A percentile compares a stretch with the other conserved stretches of the same genome.
Evolutionary conservation across 2,329 filamentous ascomycete genomes (phyloP).

Genomic region (Calonectria pseudoturangicola): DNA sequence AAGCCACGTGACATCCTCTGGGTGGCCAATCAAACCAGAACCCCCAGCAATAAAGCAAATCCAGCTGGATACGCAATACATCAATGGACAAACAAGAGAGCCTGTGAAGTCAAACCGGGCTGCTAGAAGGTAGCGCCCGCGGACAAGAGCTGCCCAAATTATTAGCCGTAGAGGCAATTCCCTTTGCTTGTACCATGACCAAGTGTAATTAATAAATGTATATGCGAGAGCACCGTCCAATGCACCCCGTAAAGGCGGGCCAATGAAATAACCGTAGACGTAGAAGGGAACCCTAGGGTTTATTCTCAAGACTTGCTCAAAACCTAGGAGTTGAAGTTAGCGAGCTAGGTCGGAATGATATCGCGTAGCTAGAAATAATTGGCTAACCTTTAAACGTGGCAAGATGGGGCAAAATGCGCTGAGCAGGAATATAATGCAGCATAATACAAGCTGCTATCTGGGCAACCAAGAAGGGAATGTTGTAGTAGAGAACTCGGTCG

Average conservation of each 20-base stretch:
- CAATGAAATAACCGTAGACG: not conserved
- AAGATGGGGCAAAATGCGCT: slow-evolving; percentile 16
- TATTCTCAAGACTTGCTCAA: not conserved
- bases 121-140: not conserved
- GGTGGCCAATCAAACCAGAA: slow-evolving; percentile 5
- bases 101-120: not conserved
- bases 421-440: not conserved
- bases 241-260: not conserved
- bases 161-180: slow-evolving; percentile 21
- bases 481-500: slow-evolving; percentile 5
- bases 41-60: slow-evolving; percentile 3
- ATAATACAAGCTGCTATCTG: slow-evolving; percentile 11
- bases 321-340: not conserved
- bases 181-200: slow-evolving; percentile 25
- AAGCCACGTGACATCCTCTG: slow-evolving; percentile 34
- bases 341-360: not conserved
- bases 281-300: too few relatives aligned
- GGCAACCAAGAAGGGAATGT: not conserved
- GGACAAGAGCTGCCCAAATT: not conserved
- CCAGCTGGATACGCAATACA: not conserved
- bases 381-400: slow-evolving; percentile 24
- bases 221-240: not conserved
- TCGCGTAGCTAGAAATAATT: not conserved
- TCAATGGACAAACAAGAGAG: not conserved
- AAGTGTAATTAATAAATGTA: slow-evolving; percentile 5